These are phyloP conservation scores for Thielaviopsis punctulata DNA, from an alignment of 2,329 filamentous ascomycete genomes.

Conservation along the genomic window DNA sequence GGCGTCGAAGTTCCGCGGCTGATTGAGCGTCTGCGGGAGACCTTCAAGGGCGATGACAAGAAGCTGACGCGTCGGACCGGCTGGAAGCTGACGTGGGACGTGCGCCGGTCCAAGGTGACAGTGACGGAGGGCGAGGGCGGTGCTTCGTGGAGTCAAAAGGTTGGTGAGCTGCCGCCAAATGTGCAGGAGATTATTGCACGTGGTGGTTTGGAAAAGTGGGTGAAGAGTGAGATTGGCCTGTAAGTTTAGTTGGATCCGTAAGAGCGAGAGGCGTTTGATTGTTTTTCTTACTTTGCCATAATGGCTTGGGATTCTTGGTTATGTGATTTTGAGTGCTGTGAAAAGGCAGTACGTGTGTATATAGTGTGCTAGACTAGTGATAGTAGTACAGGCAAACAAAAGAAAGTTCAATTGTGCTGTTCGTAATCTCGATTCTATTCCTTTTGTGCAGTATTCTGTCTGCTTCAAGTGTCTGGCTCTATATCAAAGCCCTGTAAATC, in stretches of 20 bases:
- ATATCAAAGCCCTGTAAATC: neutral
- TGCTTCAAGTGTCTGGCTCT: neutral
- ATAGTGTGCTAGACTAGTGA: neutral
- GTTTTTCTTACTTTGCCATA: neutral
- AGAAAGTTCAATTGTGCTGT: neutral
- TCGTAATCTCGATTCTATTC: neutral
- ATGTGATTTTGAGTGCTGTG: neutral
- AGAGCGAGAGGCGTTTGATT: neutral
- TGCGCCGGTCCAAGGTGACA: constrained; percentile 50
- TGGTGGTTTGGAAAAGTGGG: constrained; percentile 70
- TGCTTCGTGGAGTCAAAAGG: constrained; percentile 57
- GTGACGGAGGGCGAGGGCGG: constrained; percentile 54
- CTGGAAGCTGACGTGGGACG: constrained; percentile 73
- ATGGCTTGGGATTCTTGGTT: neutral
- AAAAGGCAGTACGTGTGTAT: neutral
- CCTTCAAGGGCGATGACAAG: constrained; percentile 23
- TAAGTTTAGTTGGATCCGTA: neutral
- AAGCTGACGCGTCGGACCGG: constrained; percentile 55
- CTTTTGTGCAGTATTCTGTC: neutral
- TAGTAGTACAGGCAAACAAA: neutral
- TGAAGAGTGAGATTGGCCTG: constrained; percentile 45
- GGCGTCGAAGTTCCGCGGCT: constrained; percentile 52
- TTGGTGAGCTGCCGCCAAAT: constrained; percentile 68
- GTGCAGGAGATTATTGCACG: constrained; percentile 71
- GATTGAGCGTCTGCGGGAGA: constrained; percentile 44